Base-by-base conservation (phyloP, 163 green algal species). In the Scenedesmus sp. region DNA sequence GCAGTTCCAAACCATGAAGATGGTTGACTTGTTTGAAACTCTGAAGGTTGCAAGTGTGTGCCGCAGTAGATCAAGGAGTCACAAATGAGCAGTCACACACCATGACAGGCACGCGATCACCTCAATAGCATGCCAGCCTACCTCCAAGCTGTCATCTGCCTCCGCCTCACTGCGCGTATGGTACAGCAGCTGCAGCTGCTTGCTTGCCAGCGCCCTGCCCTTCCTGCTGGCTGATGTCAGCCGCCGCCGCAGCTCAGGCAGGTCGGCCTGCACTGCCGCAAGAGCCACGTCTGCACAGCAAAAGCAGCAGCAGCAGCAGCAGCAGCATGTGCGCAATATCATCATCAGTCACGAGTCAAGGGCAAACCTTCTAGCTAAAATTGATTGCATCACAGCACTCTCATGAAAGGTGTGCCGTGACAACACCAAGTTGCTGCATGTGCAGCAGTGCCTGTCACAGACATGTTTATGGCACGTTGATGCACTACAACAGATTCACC, bases 151-250 rank as follows among this genome's bases (percentile, higher is more conserved):
- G 4, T 6, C 46, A 1, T 8, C 52, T n/a, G 18, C 46, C 81
- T 86, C 81, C 16, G 81, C 34, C 55, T 59, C 81, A 64, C 2
- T n/a, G 15, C 59, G 57, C 70, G 85, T 91, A 23, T 91, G 87
- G 73, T 91, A 91, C 5, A 86, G 55, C 73, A 56, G 73, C 87
- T 91, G 73, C 79, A 91, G 18, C 87, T 85, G 67, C 70, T 46
- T 91, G 67, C 46, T 73, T 5, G 73, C 74, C 55, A 84, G 26
- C 18, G 55, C 74, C 87, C n/a, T 85, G 52, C 70, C 67, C 46
- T 56, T 91, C 67, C 57, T 85, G 70, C 84, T 88, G 12, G 34
- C 84, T 64, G 84, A 70, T 18, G 76, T 59, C 76, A 84, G 76
- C 34, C 76, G 70, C 70, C 5, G 70, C 70, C 70, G 70, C 70